Evolutionary conservation across 2,329 filamentous ascomycete species (phyloP).

Genomic region (Diaporthe vexans): DNA sequence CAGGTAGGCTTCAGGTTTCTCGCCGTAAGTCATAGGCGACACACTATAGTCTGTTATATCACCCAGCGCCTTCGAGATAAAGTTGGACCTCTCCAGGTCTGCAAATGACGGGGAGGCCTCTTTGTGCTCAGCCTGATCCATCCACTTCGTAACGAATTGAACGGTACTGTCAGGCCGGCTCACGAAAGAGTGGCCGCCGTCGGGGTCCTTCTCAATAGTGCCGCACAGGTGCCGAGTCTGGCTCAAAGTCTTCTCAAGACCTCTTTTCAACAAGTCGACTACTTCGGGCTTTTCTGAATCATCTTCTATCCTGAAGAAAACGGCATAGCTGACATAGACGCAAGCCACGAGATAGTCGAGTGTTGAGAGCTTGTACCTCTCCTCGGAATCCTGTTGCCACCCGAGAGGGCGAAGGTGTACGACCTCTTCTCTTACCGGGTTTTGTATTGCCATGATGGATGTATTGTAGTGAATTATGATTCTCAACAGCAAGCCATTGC

Average conservation of each 20-base stretch:
- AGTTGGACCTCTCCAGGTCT: conserved; percentile 54
- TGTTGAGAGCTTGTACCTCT: conserved; percentile 53
- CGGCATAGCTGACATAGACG: conserved; percentile 54
- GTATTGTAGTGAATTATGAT: neutral
- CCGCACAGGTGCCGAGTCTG: conserved; percentile 53
- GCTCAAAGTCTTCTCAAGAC: conserved; percentile 46
- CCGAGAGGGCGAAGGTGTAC: conserved; percentile 51
- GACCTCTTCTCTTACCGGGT: conserved; percentile 34
- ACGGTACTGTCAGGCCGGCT: conserved; percentile 49
- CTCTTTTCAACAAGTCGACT: conserved; percentile 44
- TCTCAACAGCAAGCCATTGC: no score
- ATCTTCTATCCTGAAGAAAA: conserved; percentile 56
- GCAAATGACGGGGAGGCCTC: conserved; percentile 54
- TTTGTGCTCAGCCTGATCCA: conserved; percentile 49
- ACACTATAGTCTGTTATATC: conserved; percentile 53
- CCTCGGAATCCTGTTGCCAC: conserved; percentile 54
- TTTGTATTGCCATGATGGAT: neutral
- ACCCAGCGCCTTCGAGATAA: conserved; percentile 50
- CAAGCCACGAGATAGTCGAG: conserved; percentile 52
- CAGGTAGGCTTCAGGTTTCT: conserved; percentile 52
- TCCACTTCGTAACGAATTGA: conserved; percentile 52
- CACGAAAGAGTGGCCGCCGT: conserved; percentile 51
- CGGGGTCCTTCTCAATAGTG: conserved; percentile 54
- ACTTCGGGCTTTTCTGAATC: conserved; percentile 44
- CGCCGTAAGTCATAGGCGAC: conserved; percentile 51